A percentile compares a stretch with the other conserved stretches of the same genome.
These are phyloP conservation scores for Populus trichocarpa DNA, from an alignment of 441 rosid species.

Conservation along the genomic window DNA sequence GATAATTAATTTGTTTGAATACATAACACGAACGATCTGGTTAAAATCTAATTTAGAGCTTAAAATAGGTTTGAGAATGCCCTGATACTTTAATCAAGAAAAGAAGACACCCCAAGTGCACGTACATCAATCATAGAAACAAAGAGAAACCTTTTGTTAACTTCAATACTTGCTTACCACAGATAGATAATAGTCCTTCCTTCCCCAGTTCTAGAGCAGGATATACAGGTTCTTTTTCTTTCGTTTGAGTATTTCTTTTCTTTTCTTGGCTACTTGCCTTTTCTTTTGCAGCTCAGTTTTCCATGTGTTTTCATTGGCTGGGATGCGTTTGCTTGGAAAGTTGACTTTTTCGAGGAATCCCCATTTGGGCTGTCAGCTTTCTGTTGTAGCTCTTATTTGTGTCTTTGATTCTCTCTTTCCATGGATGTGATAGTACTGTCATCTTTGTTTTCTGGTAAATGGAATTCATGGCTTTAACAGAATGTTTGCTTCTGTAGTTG, in stretches of 20 bases:
- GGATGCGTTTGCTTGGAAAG: background rate
- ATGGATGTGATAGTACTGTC: background rate
- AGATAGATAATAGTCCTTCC: background rate
- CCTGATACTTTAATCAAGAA: background rate
- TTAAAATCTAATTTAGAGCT: background rate
- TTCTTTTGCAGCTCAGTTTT: conserved; percentile 3
- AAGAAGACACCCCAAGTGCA: background rate
- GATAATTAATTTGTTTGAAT: background rate
- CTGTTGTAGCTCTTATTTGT: conserved; percentile 1
- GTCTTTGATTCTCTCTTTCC: background rate
- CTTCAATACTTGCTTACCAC: background rate
- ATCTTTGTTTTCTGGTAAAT: background rate
- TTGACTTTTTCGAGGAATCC: conserved; percentile 33
- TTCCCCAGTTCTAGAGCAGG: background rate
- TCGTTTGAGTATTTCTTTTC: background rate
- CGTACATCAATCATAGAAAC: background rate
- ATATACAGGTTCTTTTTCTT: conserved; percentile 10
- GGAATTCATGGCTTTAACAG: background rate
- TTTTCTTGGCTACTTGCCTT: background rate
- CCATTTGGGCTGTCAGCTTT: conserved; percentile 17
- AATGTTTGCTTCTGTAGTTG: background rate
- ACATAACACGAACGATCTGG: background rate
- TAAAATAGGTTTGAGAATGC: no score
- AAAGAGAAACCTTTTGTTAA: conserved; percentile 4
- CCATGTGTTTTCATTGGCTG: background rate